Evolutionary conservation across 2,329 filamentous ascomycete genomes (phyloP).

Genomic region (Chaetomium olivaceum): DNA sequence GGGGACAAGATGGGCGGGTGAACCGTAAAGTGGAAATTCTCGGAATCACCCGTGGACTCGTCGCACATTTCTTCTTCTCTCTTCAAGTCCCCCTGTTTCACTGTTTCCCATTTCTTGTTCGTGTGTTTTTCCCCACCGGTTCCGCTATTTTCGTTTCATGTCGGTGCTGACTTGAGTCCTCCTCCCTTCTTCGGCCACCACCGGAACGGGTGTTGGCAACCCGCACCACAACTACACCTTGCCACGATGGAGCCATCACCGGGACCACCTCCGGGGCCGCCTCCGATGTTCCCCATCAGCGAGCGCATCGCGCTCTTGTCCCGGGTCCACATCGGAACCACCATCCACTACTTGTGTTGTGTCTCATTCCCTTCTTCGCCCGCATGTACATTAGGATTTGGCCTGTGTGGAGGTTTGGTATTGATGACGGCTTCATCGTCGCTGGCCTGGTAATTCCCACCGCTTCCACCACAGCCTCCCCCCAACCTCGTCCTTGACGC

Average conservation of each 20-base stretch:
- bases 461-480: neutral
- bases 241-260: neutral
- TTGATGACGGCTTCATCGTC: conserved; percentile 26
- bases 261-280: neutral
- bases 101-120: neutral
- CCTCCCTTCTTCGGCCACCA: neutral
- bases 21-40: neutral
- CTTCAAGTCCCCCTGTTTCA: neutral
- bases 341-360: conserved; percentile 22
- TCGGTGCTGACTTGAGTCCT: neutral
- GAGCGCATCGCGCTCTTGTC: conserved; percentile 21
- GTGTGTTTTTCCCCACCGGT: neutral
- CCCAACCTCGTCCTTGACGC: neutral
- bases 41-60: neutral
- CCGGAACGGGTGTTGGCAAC: neutral
- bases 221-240: neutral
- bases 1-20: neutral
- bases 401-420: conserved; percentile 26
- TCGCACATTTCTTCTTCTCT: neutral
- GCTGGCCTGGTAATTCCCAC: conserved; percentile 22
- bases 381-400: conserved; percentile 25
- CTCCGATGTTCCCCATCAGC: conserved; percentile 15
- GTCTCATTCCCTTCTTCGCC: conserved; percentile 22
- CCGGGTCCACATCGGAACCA: conserved; percentile 23
- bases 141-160: neutral